Evolutionary conservation across 1,284 basidiomycete genomes (phyloP).

Genomic region (Ustilago nuda): DNA sequence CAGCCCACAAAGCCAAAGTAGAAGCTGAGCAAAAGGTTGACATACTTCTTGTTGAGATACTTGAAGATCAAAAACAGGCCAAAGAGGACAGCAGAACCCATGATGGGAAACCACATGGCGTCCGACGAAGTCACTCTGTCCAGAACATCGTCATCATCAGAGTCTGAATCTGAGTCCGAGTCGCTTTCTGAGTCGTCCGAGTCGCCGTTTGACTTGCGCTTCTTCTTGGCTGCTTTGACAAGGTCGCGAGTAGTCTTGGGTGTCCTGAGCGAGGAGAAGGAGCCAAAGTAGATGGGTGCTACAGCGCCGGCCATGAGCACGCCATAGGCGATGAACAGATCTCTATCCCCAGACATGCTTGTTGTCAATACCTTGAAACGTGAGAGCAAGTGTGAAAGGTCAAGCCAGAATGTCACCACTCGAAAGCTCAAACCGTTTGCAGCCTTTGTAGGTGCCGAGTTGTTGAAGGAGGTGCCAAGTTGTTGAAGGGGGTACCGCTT

Average conservation of each 20-base stretch:
- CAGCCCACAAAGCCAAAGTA: slow-evolving; percentile 66
- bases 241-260: slow-evolving; percentile 58
- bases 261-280: slow-evolving; percentile 61
- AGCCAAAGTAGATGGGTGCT: slow-evolving; percentile 62
- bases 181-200: slow-evolving; percentile 28
- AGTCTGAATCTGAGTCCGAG: slow-evolving; percentile 32
- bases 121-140: slow-evolving; percentile 62
- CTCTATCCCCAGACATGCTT: slow-evolving; percentile 45
- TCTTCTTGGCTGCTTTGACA: slow-evolving; percentile 45
- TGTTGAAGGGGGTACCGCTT: neutral
- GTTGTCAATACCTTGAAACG: neutral
- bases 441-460: neutral
- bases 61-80: slow-evolving; percentile 65
- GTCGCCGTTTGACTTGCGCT: slow-evolving; percentile 14
- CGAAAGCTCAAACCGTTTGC: neutral
- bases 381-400: neutral
- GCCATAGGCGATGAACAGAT: slow-evolving; percentile 60
- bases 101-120: slow-evolving; percentile 66
- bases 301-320: slow-evolving; percentile 57
- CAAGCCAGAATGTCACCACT: neutral
- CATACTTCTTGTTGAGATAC: slow-evolving; percentile 62
- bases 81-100: slow-evolving; percentile 63
- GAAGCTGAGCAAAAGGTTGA: slow-evolving; percentile 61
- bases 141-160: slow-evolving; percentile 51
- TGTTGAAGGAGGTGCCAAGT: neutral